Conservation (phyloP, 345 rosid species). For the Turnera subulata region DNA sequence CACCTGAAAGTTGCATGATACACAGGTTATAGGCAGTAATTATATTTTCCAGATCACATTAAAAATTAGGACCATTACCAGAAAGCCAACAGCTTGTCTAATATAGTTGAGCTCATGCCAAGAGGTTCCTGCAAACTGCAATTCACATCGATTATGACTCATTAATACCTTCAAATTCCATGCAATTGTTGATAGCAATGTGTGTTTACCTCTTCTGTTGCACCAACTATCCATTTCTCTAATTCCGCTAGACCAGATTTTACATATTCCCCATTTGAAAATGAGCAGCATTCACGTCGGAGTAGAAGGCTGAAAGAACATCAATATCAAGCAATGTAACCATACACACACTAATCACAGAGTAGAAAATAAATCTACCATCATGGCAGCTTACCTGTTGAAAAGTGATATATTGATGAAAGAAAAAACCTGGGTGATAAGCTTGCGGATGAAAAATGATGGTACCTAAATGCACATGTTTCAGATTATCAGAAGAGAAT, state of each 20-base stretch:
- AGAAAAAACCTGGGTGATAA: slow-evolving; percentile 93
- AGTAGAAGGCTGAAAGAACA: slow-evolving; percentile 67
- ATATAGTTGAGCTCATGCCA: slow-evolving; percentile 96
- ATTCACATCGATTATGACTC: slow-evolving; percentile 9
- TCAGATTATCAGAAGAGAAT: slow-evolving; percentile 17
- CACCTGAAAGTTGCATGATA: slow-evolving; percentile 46
- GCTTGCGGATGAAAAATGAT: slow-evolving; percentile 92
- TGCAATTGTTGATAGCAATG: slow-evolving; percentile 5
- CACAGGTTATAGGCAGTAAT: slow-evolving; percentile 10
- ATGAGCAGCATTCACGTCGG: slow-evolving; percentile 96
- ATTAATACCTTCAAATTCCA: slow-evolving; percentile 18
- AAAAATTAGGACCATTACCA: slow-evolving; percentile 45
- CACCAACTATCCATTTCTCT: slow-evolving; percentile 89
- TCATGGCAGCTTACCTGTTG: slow-evolving; percentile 62
- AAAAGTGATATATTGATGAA: slow-evolving; percentile 92
- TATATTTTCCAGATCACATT: background rate
- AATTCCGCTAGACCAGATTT: slow-evolving; percentile 93
- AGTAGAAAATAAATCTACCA: slow-evolving; percentile 1
- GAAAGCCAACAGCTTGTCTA: slow-evolving; percentile 98
- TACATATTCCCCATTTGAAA: slow-evolving; percentile 96
- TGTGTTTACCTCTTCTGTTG: slow-evolving; percentile 70
- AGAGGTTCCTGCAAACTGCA: slow-evolving; percentile 93
- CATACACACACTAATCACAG: slow-evolving; percentile 6
- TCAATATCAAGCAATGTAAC: background rate
- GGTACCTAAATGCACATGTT: slow-evolving; percentile 60